Evolutionary conservation across 1,139 yeast species (phyloP), one percentile per base, ranked within the genome.

Genomic region (Candida neerlandica): DNA sequence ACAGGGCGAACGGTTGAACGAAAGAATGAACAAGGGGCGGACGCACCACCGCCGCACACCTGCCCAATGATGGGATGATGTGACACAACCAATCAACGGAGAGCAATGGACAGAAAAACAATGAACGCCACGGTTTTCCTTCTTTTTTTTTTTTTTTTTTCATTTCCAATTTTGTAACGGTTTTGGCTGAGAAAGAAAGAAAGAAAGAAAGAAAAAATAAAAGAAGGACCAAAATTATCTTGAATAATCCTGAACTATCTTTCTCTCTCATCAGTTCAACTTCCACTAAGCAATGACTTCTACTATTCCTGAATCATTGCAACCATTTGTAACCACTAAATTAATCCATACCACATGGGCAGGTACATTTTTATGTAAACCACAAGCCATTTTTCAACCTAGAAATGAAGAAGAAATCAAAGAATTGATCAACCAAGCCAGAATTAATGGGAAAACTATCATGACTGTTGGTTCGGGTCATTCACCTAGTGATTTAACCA

Each of bases 391-490:
- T 58, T 85, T 89, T 63, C 96, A 90, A 67, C 98, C 98, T 0
- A 63, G 71, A 1, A 70, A 74, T 19, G 60, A 86, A 3, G 87
- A 82, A 9, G 89, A 90, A 58, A 83, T 91, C 43, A 72, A 74
- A 49, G 74, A 70, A 35, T 73, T 92, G 50, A 88, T 94, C 41
- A 72, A 78, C 42, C 77, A 77, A 51, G 99, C 98, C 5, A 73
- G 80, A 43, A 62, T 70, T 45, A 64, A 73, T 35, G 74, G 77
- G 16, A 86, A 83, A 57, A 89, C 96, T 15, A 72, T 94, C 51
- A 86, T 89, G 78, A 82, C 90, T 2, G 94, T 89, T 7, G 99
- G 99, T 0, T 85, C 96, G 0, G 97, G 97, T 30, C 98, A 94
- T 64, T 91, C 98, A 5, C 99, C 99, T 0, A 87, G 96, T 43